Evolutionary conservation across 805 yeast species (phyloP).

Genomic region (Grigorovia transvaalensis): DNA sequence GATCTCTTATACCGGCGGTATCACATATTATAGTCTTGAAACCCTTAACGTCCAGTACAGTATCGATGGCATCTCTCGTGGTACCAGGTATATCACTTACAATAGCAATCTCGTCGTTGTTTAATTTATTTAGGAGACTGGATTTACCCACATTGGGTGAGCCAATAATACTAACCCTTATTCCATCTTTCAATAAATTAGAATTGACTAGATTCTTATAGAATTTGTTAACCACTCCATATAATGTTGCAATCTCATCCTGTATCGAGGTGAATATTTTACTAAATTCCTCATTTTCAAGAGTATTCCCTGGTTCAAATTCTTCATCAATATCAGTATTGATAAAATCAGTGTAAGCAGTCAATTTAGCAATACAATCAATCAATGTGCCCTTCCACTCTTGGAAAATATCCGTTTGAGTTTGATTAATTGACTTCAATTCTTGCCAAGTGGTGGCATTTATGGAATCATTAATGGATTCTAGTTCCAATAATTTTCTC

Average conservation of each 20-base stretch:
- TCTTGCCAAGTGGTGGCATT: conserved; percentile 93
- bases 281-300: conserved; percentile 15
- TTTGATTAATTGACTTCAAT: conserved; percentile 66
- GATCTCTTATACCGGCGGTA: conserved; percentile 78
- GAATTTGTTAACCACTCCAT: conserved; percentile 35
- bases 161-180: conserved; percentile 65
- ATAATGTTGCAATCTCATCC: conserved; percentile 32
- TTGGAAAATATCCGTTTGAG: conserved; percentile 42
- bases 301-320: not conserved
- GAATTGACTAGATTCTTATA: conserved; percentile 41
- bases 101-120: conserved; percentile 74
- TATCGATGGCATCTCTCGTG: conserved; percentile 79
- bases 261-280: conserved; percentile 37
- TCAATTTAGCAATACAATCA: conserved; percentile 56
- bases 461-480: conserved; percentile 79
- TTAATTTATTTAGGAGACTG: conserved; percentile 66
- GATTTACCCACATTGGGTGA: conserved; percentile 97
- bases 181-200: conserved; percentile 60
- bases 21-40: conserved; percentile 78
- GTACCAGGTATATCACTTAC: conserved; percentile 92
- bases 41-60: conserved; percentile 73
- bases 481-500: conserved; percentile 80
- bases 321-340: conserved; percentile 39
- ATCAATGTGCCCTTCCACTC: conserved; percentile 62
- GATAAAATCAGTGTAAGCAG: conserved; percentile 87